Base-by-base conservation (phyloP, 371 early-diverging fungal genomes). In the Coemansia sp. region DNA sequence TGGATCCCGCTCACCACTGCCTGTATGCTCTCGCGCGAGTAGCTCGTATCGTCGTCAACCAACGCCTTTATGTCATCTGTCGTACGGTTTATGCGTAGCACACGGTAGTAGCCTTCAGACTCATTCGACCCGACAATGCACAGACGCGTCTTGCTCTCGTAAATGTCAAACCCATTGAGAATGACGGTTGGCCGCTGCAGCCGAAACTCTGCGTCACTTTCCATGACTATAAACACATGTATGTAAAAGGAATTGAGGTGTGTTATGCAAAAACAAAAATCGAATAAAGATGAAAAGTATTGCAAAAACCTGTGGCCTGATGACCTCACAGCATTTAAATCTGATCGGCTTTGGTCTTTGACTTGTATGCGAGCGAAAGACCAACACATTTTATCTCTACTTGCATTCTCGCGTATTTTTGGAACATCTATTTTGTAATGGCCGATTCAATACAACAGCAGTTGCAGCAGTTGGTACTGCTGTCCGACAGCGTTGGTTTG, bases 1-100 rank as follows among this genome's bases (percentile, higher is more conserved):
- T 33, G 63, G 16, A 71, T 50, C 5, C 20, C 53, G 2, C 54
- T 11, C 18, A 66, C 63, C 16, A 75, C 57, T 16, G 37, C 39
- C 11, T 53, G 67, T 3, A 62, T 53, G 39, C 57, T 37, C 3
- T 56, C 71, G 5, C 62, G 62, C 1, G 62, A 51, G 71, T 75
- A 52, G 21, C 37, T 48, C 5, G 30, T 9, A 16, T 40, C 59
- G 53, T 88, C 88, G 69, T 90, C 90, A 63, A 84, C 87, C n/a
- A 91, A 86, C 5, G 70, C 80, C 1, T 87, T 82, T 14, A 80
- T 47, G 54, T 69, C 18, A 63, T 68, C 37, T 74, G 84, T 25
- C 0, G 92, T 93, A 21, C 96, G 88, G 81, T 94, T 92, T 55
- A 97, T 91, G 75, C 94, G 94, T 56, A 95, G 85, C 18, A 96